These are phyloP conservation scores for Bipolaris bicolor DNA, from an alignment of 2,329 filamentous ascomycete genomes.

Conservation along the genomic window DNA sequence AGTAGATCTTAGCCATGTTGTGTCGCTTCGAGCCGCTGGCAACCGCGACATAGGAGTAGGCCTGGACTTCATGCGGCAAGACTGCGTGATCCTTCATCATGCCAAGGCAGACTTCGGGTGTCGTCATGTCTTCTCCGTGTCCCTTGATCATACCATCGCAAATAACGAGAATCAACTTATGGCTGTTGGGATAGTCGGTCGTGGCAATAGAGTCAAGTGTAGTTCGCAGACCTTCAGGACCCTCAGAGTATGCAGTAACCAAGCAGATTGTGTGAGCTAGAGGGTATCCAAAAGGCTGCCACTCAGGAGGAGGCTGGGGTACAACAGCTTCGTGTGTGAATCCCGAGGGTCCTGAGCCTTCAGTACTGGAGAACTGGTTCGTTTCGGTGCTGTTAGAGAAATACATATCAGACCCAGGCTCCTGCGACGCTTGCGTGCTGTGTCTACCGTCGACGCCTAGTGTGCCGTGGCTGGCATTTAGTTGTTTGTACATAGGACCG, in stretches of 20 bases:
- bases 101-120: slow-evolving; percentile 84
- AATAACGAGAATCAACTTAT: slow-evolving; percentile 94
- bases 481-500: slow-evolving; percentile 68
- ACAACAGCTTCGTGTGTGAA: slow-evolving; percentile 97
- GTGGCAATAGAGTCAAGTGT: slow-evolving; percentile 95
- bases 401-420: slow-evolving; percentile 53
- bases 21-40: slow-evolving; percentile 95
- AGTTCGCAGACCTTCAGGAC: slow-evolving; percentile 87
- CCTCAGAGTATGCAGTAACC: slow-evolving; percentile 96
- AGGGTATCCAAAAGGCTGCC: slow-evolving; percentile 96
- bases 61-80: slow-evolving; percentile 78
- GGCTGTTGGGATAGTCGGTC: slow-evolving; percentile 98
- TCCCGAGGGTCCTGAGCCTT: slow-evolving; percentile 82
- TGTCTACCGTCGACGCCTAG: slow-evolving; percentile 54
- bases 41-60: slow-evolving; percentile 96
- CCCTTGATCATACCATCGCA: slow-evolving; percentile 99
- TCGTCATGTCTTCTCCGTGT: slow-evolving; percentile 82
- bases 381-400: slow-evolving; percentile 52
- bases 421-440: slow-evolving; percentile 27
- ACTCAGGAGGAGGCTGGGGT: slow-evolving; percentile 93
- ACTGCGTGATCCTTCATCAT: slow-evolving; percentile 96
- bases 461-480: slow-evolving; percentile 64
- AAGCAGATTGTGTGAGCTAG: slow-evolving; percentile 92
- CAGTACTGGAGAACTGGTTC: slow-evolving; percentile 61
- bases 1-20: slow-evolving; percentile 99